phyloP scores from a whole-genome alignment of 208 protist genomes.

The Wallacemonas sp. region DNA sequence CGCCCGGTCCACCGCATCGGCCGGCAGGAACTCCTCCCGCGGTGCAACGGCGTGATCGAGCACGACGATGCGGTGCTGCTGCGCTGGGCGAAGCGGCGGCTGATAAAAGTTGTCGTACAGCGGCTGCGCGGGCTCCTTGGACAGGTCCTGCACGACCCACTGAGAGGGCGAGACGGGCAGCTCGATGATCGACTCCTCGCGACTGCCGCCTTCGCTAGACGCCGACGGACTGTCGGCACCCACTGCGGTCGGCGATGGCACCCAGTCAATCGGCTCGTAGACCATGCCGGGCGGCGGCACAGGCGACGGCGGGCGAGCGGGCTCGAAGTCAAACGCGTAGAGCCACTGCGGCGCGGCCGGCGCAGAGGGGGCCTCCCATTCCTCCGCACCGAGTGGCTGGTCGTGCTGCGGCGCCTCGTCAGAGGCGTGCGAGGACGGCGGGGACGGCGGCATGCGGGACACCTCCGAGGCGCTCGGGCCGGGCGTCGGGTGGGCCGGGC shows the following conservation, averaged over 20 bases:
- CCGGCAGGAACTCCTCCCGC: neutral
- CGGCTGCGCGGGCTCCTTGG: neutral
- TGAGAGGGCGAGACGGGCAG: slow-evolving; percentile 2
- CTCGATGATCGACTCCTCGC: slow-evolving; percentile 10
- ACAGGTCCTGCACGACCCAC: neutral
- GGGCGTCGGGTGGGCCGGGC: neutral
- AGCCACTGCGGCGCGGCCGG: neutral
- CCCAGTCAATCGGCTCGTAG: neutral
- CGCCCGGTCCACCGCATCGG: neutral
- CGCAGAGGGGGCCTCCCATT: too few relatives aligned
- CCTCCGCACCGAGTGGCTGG: too few relatives aligned
- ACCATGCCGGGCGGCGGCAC: neutral
- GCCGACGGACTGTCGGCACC: neutral
- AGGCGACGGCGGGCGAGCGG: neutral
- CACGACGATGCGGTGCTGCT: slow-evolving; percentile 9
- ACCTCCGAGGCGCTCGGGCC: neutral
- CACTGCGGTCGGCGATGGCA: neutral
- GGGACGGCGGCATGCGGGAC: neutral
- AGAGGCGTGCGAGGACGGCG: neutral
- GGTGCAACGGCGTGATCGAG: slow-evolving; percentile 1
- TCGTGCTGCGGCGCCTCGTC: too few relatives aligned
- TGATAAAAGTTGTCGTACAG: slow-evolving; percentile 4
- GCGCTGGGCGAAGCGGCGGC: neutral
- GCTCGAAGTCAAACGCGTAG: slow-evolving; percentile 14
- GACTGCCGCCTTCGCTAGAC: too few relatives aligned